Base-by-base conservation (phyloP, 1,284 basidiomycete species). In the Leccinum pachyderme region DNA sequence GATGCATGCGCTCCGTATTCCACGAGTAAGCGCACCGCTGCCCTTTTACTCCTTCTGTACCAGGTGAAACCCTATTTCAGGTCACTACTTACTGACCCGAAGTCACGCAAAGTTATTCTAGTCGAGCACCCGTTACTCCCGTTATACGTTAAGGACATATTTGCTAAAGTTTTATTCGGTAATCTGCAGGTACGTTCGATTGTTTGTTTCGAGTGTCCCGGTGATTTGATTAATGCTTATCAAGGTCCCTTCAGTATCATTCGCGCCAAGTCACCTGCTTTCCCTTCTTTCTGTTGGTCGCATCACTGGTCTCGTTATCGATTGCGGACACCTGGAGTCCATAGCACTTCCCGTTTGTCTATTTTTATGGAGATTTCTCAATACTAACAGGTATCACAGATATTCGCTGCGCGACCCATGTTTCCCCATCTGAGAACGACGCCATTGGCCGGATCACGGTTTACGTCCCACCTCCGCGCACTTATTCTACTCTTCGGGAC, bases 271-370 rank as follows among this genome's bases (percentile, higher is more conserved):
- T 55, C 91, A 93, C 62, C 73, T 98, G 1, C 80, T 97, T 9
- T 82, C 93, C 1, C 75, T 98, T 13, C 78, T 97, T 54, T 87
- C 94, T 1, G 83, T 87, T 2, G 96, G 97, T 4, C 79, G 91
- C 55, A 89, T 94, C 60, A 95, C 93, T 0, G 96, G 95, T 1
- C 81, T 99, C 7, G 95, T 98, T 0, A 77, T 99, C 2, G 95
- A 98, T 64, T 87, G 87, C 60, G 97, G 96, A 0, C 87, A 95
- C 68, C 80, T 96, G 2, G 95, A 99, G 71, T 89, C 94, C 0
- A 89, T 87, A 3, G 84, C 87, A 7, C 79, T 96, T 41, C 94
- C 96, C 0, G 95, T 96, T 65, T 54, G 89, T 37, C 7, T 18
- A 50, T 43, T 24, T 9, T 41, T 41, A 7, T 12, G 2, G 7